Evolutionary conservation across 306 rosid species (phyloP), one percentile per base, ranked within the genome.

Genomic region (Fragaria ananassa): DNA sequence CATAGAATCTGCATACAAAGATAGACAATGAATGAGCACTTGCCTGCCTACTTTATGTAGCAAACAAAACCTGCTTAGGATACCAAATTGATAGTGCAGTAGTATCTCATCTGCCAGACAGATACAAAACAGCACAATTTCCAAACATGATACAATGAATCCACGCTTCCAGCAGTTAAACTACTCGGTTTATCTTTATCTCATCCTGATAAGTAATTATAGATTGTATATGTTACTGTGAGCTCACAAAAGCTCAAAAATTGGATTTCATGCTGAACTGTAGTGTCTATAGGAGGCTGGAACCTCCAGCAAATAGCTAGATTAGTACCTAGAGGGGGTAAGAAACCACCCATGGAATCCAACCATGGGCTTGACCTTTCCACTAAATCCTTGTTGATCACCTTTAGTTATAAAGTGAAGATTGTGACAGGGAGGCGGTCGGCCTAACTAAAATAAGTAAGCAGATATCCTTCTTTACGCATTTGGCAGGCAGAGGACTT

Each of bases 1-100:
- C 99, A 85, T 95, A 95, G 82, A 95, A 95, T 66, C 99, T 95
- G 84, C 84, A 86, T 57, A 5, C 17, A 61, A 79, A 74, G 72
- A 71, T 74, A 53, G 63, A 54, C n/a, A 76, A 78, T 12, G 41
- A 25, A 19, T 31, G 73, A 56, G 44, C 63, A 71, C 46, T 31
- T n/a, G 62, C 53, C 72, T 27, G 31, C 37, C 72, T 27, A 42
- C 17, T 44, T 44, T 46, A n/a, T 35, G 11, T 21, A 72, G 23
- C 14, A 64, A 18, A 68, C 50, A 56, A 42, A 45, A 25, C 60
- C 44, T 47, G 49, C 41, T 46, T 57, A 74, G 23, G 14, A 14
- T 17, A 47, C 62, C 41, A 62, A 21, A 63, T 29, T 34, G 34
- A 35, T 75, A 75, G 37, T 13, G 46, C 49, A 31, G 39, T 1